A percentile compares a stretch with the other conserved stretches of the same genome.
phyloP scores from a whole-genome alignment of 2,329 filamentous ascomycete genomes.

The Beauveria rudraprayagi region DNA sequence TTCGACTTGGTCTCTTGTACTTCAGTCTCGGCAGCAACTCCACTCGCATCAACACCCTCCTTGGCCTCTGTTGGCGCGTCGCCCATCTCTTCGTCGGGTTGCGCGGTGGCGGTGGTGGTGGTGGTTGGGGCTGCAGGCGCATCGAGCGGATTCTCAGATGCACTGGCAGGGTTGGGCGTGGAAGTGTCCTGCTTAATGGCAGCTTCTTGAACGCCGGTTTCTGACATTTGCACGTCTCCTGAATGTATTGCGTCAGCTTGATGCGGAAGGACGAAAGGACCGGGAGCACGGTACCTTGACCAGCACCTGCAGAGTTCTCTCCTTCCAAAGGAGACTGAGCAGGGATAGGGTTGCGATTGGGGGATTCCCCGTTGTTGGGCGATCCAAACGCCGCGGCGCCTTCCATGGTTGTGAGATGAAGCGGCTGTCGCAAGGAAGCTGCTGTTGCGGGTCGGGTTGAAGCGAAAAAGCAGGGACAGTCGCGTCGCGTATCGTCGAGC shows the following conservation, averaged over 20 bases:
- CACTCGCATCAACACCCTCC: constrained; percentile 37
- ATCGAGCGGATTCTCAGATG: constrained; percentile 59
- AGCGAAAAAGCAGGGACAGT: constrained; percentile 1
- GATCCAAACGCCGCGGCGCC: constrained; percentile 51
- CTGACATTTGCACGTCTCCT: constrained; percentile 57
- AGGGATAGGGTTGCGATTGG: constrained; percentile 32
- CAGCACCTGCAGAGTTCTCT: constrained; percentile 31
- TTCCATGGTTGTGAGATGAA: constrained; percentile 40
- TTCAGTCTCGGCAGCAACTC: constrained; percentile 39
- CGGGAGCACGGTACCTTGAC: constrained; percentile 35
- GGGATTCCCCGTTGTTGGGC: constrained; percentile 47
- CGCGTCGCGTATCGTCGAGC: constrained; percentile 10
- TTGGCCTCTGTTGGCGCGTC: constrained; percentile 51
- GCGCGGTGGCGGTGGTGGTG: constrained; percentile 47
- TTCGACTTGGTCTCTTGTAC: constrained; percentile 63
- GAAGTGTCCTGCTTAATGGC: constrained; percentile 54
- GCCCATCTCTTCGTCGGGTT: constrained; percentile 75
- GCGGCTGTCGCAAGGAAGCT: constrained; percentile 8
- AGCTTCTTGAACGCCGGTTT: constrained; percentile 37
- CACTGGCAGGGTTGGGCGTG: constrained; percentile 46
- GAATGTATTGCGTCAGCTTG: constrained; percentile 1
- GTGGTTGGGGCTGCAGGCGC: constrained; percentile 50
- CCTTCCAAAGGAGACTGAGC: constrained; percentile 46
- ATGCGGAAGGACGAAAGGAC: neutral
- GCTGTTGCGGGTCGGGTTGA: constrained; percentile 16